phyloP scores from a whole-genome alignment of 1,284 basidiomycete species.

The Apiotrichum gamsii region DNA sequence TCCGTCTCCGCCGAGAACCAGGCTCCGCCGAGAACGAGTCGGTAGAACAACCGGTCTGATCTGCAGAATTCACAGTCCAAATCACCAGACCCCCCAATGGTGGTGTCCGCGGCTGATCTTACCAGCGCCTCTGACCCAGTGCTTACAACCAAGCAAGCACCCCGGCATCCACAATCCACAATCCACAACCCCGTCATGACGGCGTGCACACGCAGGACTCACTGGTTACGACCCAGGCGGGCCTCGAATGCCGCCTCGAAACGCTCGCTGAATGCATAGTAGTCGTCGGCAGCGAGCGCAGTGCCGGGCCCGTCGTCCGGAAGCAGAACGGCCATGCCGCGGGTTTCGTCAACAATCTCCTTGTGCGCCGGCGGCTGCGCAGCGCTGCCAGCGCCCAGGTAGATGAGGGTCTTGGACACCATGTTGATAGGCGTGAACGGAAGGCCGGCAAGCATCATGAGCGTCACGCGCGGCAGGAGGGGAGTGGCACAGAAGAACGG shows the following conservation, averaged over 20 bases:
- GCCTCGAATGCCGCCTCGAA: neutral
- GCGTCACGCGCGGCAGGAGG: constrained; percentile 3
- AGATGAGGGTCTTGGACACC: constrained; percentile 8
- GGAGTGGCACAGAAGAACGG: constrained; percentile 21
- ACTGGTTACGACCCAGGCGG: constrained; percentile 1
- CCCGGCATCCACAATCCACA: too few species aligned
- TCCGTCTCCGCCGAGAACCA: too few species aligned
- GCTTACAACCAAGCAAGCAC: too few species aligned
- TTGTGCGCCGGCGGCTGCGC: neutral
- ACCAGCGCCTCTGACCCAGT: too few species aligned
- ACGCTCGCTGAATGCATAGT: constrained; percentile 2
- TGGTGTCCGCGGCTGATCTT: too few species aligned
- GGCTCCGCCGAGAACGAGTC: too few species aligned
- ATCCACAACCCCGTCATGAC: too few species aligned
- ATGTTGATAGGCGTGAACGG: constrained; percentile 8
- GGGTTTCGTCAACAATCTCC: neutral
- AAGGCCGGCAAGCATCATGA: constrained; percentile 8
- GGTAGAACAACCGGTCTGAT: too few species aligned
- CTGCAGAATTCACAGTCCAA: too few species aligned
- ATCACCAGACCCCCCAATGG: too few species aligned
- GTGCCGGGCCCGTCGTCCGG: constrained; percentile 6
- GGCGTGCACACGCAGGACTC: too few species aligned
- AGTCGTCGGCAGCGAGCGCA: constrained; percentile 4
- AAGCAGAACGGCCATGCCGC: constrained; percentile 10
- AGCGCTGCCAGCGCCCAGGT: neutral